phyloP scores from a whole-genome alignment of 179 eudicot species.

The Monotropa hypopitys region DNA sequence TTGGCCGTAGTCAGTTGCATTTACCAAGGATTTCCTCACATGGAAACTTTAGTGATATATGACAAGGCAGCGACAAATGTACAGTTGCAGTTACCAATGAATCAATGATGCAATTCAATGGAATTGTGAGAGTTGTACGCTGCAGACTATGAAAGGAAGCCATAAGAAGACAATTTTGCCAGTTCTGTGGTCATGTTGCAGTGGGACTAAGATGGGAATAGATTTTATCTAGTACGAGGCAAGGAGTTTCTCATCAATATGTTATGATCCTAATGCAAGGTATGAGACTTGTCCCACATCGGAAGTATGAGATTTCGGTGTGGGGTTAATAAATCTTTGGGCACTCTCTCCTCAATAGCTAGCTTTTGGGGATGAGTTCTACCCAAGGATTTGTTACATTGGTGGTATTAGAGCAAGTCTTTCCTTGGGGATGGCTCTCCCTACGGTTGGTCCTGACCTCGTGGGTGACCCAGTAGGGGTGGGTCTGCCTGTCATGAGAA shows the following conservation, averaged over 20 bases:
- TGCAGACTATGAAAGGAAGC: not conserved
- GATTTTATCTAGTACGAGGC: not conserved
- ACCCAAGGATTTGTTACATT: no score
- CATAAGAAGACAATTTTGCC: not conserved
- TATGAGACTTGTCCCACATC: no score
- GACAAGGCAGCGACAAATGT: not conserved
- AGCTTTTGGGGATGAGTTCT: no score
- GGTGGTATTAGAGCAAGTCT: no score
- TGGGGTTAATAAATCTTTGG: no score
- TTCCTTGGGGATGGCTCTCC: no score
- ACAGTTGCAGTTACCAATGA: not conserved
- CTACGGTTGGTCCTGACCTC: no score
- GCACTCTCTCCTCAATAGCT: no score
- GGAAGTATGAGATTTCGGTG: no score
- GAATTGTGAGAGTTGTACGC: not conserved
- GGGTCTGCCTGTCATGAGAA: no score
- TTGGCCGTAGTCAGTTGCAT: not conserved
- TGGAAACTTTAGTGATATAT: not conserved
- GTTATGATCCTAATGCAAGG: no score
- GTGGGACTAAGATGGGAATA: not conserved
- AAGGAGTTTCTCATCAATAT: not conserved
- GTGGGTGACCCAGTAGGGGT: no score
- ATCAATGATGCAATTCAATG: not conserved
- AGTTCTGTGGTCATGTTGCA: not conserved
- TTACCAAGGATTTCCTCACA: not conserved